phyloP scores from a whole-genome alignment of 768 basidiomycete species.

The Lactarius psammicola region DNA sequence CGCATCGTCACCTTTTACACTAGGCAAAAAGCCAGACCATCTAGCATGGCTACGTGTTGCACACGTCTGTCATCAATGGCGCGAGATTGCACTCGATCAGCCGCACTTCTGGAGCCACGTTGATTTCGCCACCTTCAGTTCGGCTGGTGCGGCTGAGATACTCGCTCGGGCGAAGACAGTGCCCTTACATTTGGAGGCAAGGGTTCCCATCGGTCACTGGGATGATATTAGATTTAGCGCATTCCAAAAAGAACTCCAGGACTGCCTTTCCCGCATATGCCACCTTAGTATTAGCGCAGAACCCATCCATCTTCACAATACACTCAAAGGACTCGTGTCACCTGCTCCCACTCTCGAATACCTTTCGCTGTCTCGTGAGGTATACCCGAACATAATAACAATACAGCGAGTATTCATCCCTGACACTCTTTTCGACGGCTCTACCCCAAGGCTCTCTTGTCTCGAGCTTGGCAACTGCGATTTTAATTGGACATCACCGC shows the following conservation, averaged over 20 bases:
- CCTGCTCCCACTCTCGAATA: no score
- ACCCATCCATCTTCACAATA: background rate
- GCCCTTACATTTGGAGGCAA: conserved; percentile 4
- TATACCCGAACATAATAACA: no score
- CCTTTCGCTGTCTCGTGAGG: background rate
- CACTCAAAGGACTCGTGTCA: no score
- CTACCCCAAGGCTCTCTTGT: conserved; percentile 6
- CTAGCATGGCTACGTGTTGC: no score
- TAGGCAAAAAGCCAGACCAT: no score
- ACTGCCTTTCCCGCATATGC: conserved; percentile 5
- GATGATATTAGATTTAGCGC: background rate
- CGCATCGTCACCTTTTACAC: background rate
- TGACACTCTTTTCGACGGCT: background rate
- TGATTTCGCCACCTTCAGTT: no score
- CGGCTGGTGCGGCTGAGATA: conserved; percentile 7
- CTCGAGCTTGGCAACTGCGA: conserved; percentile 6
- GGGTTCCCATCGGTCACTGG: no score
- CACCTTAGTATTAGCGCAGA: background rate
- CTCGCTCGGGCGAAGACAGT: conserved; percentile 15
- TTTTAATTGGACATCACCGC: conserved; percentile 10
- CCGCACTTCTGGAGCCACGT: conserved; percentile 20
- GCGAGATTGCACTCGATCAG: conserved; percentile 19
- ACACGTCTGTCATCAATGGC: conserved; percentile 24
- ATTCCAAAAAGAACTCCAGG: background rate
- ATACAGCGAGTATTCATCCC: background rate